phyloP scores from a whole-genome alignment of 352 stramenopile species.

The Phytophthora sp. region DNA sequence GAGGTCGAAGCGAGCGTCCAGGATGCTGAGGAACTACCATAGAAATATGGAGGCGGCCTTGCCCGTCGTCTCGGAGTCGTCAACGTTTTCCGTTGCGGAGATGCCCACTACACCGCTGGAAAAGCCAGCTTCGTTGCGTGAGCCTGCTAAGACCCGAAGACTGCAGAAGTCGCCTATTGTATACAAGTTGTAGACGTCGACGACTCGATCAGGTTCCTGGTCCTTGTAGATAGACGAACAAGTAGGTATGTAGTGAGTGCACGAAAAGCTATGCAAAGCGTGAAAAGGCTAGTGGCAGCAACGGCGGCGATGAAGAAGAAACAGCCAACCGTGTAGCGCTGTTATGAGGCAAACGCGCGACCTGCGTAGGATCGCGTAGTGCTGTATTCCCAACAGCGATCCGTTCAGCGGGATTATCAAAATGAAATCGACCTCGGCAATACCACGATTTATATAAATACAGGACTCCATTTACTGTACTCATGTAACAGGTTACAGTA shows the following conservation, averaged over 20 bases:
- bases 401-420: slow-evolving; percentile 4
- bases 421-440: slow-evolving; percentile 2
- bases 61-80: slow-evolving; percentile 34
- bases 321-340: background rate
- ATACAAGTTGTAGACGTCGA: slow-evolving; percentile 34
- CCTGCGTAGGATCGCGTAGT: background rate
- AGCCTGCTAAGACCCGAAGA: slow-evolving; percentile 18
- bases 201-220: slow-evolving; percentile 6
- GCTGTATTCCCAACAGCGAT: slow-evolving; percentile 6
- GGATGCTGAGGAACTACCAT: slow-evolving; percentile 48
- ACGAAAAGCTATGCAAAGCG: slow-evolving; percentile 6
- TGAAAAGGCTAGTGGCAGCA: background rate
- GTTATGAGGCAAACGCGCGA: background rate
- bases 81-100: slow-evolving; percentile 13
- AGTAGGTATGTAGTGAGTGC: slow-evolving; percentile 29
- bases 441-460: no score
- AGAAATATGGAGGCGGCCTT: slow-evolving; percentile 66
- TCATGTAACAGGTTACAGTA: no score
- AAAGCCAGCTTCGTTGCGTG: slow-evolving; percentile 17
- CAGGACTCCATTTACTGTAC: no score
- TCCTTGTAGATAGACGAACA: slow-evolving; percentile 31
- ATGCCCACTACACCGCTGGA: slow-evolving; percentile 17
- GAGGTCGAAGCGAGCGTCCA: slow-evolving; percentile 64
- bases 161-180: slow-evolving; percentile 31
- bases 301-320: background rate